phyloP scores from a whole-genome alignment of 768 basidiomycete species.

The Suillus plorans region DNA sequence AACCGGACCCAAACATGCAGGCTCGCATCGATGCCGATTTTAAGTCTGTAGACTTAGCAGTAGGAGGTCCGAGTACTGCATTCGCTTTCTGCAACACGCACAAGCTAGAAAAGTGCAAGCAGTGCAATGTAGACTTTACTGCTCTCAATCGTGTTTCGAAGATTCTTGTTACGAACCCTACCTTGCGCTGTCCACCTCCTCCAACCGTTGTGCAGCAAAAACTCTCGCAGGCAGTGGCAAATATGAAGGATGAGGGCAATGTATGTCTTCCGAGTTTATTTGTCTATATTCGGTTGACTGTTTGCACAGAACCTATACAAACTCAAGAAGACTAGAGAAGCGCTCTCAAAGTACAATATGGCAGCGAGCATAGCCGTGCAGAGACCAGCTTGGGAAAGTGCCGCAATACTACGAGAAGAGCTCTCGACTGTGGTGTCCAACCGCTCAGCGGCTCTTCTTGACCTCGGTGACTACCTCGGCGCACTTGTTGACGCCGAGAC shows the following conservation, averaged over 20 bases:
- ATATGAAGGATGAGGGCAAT: conserved; percentile 93
- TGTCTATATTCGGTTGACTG: conserved; percentile 20
- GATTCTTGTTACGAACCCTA: conserved; percentile 66
- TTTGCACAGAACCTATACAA: conserved; percentile 73
- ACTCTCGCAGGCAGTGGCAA: conserved; percentile 69
- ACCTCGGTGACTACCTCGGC: conserved; percentile 69
- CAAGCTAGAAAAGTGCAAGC: conserved; percentile 69
- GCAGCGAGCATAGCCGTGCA: conserved; percentile 76
- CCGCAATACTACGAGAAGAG: conserved; percentile 83
- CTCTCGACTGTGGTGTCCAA: conserved; percentile 89
- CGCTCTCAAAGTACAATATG: conserved; percentile 76
- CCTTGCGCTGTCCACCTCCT: conserved; percentile 77
- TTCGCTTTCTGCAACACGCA: conserved; percentile 66
- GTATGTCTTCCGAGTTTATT: conserved; percentile 38
- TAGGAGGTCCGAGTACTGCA: conserved; percentile 52
- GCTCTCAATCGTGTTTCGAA: conserved; percentile 75
- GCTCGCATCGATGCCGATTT: conserved; percentile 78
- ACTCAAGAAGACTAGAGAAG: conserved; percentile 60
- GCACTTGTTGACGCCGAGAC: conserved; percentile 90
- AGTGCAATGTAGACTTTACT: conserved; percentile 73
- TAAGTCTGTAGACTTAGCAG: conserved; percentile 51
- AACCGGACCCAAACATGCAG: conserved; percentile 71
- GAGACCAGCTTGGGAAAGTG: conserved; percentile 89
- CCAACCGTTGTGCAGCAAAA: conserved; percentile 74
- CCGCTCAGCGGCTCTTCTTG: conserved; percentile 83